Evolutionary conservation across 1,284 basidiomycete genomes (phyloP).

Genomic region (Sanghuangporus weigelae): DNA sequence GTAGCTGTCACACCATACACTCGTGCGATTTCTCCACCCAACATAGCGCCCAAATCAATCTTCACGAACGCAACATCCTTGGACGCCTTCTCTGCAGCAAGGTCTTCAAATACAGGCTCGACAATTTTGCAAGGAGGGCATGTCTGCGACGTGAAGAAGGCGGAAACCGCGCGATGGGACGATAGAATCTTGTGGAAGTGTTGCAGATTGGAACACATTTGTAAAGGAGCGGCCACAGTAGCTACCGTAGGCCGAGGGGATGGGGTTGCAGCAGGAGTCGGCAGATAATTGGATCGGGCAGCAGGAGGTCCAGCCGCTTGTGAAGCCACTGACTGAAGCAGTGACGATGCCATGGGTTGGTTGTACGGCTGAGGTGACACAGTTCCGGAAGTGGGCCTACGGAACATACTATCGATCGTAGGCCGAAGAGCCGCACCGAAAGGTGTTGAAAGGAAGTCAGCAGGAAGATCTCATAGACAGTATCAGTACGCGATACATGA

Average conservation of each 20-base stretch:
- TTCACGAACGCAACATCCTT: conserved; percentile 65
- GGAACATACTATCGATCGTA: conserved; percentile 85
- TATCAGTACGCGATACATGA: neutral
- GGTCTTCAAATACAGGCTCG: conserved; percentile 55
- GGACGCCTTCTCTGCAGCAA: conserved; percentile 39
- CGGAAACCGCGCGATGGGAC: conserved; percentile 49
- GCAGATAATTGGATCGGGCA: conserved; percentile 23
- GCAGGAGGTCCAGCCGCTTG: conserved; percentile 35
- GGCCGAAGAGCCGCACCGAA: conserved; percentile 84
- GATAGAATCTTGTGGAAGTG: conserved; percentile 47
- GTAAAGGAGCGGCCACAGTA: conserved; percentile 57
- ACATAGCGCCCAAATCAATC: conserved; percentile 70
- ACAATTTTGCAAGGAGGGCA: conserved; percentile 61
- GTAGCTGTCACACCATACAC: conserved; percentile 72
- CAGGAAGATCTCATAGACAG: conserved; percentile 61
- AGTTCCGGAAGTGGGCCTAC: conserved; percentile 43
- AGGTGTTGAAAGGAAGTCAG: conserved; percentile 86
- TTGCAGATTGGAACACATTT: conserved; percentile 50
- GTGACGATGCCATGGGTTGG: conserved; percentile 51
- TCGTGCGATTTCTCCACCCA: conserved; percentile 53
- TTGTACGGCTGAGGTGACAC: conserved; percentile 33
- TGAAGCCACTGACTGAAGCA: conserved; percentile 61
- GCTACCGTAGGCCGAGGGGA: conserved; percentile 31
- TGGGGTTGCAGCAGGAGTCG: conserved; percentile 24
- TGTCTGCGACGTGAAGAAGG: conserved; percentile 60